Percentiles rank a stretch among this genome's conserved stretches.
Evolutionary conservation across 495 filamentous ascomycete genomes (phyloP).

Genomic region (Hypoxylon crocopeplum): DNA sequence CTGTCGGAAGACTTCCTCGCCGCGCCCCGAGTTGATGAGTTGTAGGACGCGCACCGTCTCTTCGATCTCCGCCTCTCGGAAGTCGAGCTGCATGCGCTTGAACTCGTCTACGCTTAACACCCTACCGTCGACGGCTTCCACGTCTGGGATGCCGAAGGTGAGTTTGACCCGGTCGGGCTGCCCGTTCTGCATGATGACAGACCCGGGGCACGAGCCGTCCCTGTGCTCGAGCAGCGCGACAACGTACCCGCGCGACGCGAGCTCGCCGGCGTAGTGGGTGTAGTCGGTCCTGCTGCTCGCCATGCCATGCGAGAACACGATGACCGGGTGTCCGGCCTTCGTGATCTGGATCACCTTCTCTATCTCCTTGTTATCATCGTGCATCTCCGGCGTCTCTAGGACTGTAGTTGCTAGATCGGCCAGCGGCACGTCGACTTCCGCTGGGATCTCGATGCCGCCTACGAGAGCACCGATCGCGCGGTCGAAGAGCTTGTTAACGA

Average conservation of each 20-base stretch:
- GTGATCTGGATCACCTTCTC: constrained; percentile 33
- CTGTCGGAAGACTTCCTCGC: constrained; percentile 40
- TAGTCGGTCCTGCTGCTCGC: constrained; percentile 59
- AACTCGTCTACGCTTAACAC: constrained; percentile 43
- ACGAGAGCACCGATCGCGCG: constrained; percentile 35
- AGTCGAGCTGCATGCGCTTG: constrained; percentile 55
- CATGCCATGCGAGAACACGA: constrained; percentile 63
- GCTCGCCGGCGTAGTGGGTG: constrained; percentile 59
- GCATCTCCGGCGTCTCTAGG: constrained; percentile 27
- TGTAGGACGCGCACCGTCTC: constrained; percentile 53
- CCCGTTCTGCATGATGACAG: constrained; percentile 45
- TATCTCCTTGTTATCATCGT: constrained; percentile 17
- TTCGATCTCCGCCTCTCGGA: constrained; percentile 61
- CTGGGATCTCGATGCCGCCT: constrained; percentile 49
- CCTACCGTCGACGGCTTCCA: constrained; percentile 34
- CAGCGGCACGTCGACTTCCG: constrained; percentile 51
- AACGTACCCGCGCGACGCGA: constrained; percentile 59
- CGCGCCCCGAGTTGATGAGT: constrained; percentile 51
- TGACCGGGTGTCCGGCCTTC: constrained; percentile 46
- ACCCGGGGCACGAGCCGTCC: constrained; percentile 60
- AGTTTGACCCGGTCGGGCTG: constrained; percentile 33
- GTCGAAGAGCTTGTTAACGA: constrained; percentile 48
- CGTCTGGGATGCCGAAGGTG: constrained; percentile 40
- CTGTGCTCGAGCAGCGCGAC: constrained; percentile 61
- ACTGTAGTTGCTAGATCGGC: constrained; percentile 34